phyloP scores from a whole-genome alignment of 768 basidiomycete genomes.

The Boletus pseudo-olivaceus region DNA sequence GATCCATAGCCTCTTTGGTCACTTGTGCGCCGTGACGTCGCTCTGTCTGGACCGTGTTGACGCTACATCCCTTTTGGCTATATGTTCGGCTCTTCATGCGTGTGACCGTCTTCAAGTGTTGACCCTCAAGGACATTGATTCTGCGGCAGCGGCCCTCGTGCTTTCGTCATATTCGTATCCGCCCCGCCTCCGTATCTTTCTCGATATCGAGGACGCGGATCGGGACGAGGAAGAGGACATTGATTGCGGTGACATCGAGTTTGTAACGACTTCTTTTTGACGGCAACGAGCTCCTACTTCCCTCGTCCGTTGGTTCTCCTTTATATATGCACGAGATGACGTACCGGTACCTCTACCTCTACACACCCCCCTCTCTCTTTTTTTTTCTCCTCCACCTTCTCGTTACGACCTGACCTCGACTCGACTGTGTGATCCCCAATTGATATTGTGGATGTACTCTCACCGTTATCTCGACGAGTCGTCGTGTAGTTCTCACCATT shows the following conservation, averaged over 20 bases:
- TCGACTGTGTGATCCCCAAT: background rate
- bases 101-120: constrained; percentile 7
- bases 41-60: constrained; percentile 11
- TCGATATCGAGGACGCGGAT: constrained; percentile 12
- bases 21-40: background rate
- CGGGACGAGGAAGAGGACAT: background rate
- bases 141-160: background rate
- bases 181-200: constrained; percentile 10
- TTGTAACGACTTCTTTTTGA: background rate
- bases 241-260: background rate
- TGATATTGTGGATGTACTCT: background rate
- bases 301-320: background rate
- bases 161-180: constrained; percentile 7
- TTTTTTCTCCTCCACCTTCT: background rate
- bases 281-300: no score
- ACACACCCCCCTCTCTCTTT: background rate
- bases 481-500: background rate
- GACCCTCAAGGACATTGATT: constrained; percentile 11
- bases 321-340: background rate
- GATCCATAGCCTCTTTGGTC: constrained; percentile 5
- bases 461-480: background rate
- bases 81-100: constrained; percentile 2
- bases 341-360: background rate
- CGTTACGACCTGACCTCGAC: background rate
- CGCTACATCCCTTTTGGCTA: background rate